A percentile compares a stretch with the other conserved stretches of the same genome.
Conservation (phyloP, 495 filamentous ascomycete species). For the Pyronema omphalodes region DNA sequence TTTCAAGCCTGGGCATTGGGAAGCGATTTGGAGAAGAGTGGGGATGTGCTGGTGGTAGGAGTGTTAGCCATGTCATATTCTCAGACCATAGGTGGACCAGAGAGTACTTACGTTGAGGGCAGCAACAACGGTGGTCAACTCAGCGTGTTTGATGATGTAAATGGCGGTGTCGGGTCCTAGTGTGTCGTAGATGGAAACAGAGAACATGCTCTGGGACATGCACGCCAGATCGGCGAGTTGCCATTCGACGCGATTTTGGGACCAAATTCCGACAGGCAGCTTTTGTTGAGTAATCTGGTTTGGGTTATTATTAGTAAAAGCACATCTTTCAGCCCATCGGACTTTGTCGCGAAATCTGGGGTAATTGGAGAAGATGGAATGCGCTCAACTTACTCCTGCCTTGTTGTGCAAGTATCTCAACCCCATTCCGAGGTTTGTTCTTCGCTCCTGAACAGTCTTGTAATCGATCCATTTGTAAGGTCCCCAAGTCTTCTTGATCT, state of each 20-base stretch:
- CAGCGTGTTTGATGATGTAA: constrained; percentile 86
- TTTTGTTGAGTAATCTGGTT: constrained; percentile 36
- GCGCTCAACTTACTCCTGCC: constrained; percentile 29
- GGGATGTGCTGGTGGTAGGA: constrained; percentile 46
- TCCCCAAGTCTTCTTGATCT: constrained; percentile 54
- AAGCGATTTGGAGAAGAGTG: constrained; percentile 66
- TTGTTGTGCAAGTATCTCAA: constrained; percentile 64
- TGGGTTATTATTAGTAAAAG: background rate
- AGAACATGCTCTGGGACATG: constrained; percentile 72
- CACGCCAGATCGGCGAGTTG: constrained; percentile 87
- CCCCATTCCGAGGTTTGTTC: constrained; percentile 72
- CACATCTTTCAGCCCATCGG: background rate
- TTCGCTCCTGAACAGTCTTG: constrained; percentile 54
- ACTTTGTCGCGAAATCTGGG: too few relatives aligned
- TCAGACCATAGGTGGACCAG: background rate
- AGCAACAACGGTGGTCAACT: constrained; percentile 55
- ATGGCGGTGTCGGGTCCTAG: constrained; percentile 77
- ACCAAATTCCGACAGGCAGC: constrained; percentile 84
- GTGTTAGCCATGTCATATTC: background rate
- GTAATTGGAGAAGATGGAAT: constrained; percentile 3
- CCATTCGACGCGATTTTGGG: constrained; percentile 93
- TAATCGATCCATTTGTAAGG: constrained; percentile 75
- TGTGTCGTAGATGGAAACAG: constrained; percentile 92
- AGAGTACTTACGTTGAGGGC: constrained; percentile 34
- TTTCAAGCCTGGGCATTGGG: constrained; percentile 60